A percentile compares a stretch with the other conserved stretches of the same genome.
phyloP scores from a whole-genome alignment of 148 eudicot genomes.

The Salicornia ramosissima region DNA sequence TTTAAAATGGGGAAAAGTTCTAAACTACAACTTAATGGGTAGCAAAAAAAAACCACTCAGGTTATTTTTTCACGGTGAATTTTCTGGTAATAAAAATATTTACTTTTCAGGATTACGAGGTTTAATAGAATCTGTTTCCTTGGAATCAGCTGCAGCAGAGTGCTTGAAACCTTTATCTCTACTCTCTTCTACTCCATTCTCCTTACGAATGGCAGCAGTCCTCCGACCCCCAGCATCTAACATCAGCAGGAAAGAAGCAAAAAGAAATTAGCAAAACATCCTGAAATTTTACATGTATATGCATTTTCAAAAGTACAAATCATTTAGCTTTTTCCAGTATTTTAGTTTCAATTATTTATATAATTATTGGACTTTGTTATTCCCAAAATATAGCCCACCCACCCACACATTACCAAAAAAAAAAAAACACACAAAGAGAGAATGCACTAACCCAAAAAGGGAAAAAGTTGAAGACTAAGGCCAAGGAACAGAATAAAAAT shows the following conservation, averaged over 20 bases:
- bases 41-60: not conserved
- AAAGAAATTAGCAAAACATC: not conserved
- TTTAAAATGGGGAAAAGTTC: not conserved
- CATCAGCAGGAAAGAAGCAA: conserved; percentile 11
- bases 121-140: conserved; percentile 22
- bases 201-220: conserved; percentile 35
- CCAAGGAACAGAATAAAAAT: not conserved
- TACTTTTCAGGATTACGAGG: conserved; percentile 32
- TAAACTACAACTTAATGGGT: not conserved
- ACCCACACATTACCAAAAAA: too few species aligned
- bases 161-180: conserved; percentile 32
- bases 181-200: conserved; percentile 41
- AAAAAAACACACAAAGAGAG: too few species aligned
- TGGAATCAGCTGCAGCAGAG: conserved; percentile 21
- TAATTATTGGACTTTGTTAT: too few species aligned
- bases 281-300: not conserved
- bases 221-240: conserved; percentile 49
- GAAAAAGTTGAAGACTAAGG: not conserved
- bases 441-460: not conserved
- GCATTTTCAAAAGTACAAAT: not conserved
- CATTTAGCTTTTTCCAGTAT: too few species aligned
- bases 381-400: too few species aligned
- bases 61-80: not conserved
- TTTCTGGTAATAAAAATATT: conserved; percentile 16
- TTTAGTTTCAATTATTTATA: too few species aligned